Evolutionary conservation across 441 rosid species (phyloP).

Genomic region (Aleurites moluccanus): DNA sequence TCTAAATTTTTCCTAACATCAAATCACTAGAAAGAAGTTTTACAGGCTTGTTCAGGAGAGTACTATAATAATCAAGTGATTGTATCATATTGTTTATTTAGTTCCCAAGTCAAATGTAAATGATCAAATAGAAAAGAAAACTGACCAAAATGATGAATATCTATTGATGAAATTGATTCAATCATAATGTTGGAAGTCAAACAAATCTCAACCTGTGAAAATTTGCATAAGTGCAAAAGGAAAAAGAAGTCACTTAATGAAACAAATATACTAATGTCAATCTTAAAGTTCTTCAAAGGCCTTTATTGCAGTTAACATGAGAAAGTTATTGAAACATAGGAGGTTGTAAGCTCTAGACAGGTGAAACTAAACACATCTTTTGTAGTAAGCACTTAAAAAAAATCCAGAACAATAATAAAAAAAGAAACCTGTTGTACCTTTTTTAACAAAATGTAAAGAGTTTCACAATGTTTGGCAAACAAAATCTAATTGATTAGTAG

Average conservation of each 20-base stretch:
- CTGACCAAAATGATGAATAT: conserved; percentile 89
- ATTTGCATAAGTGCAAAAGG: conserved; percentile 29
- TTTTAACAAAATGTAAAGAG: not conserved
- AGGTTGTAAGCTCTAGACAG: not conserved
- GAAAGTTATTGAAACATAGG: not conserved
- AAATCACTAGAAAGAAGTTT: not conserved
- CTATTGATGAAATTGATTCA: conserved; percentile 69
- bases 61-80: not conserved
- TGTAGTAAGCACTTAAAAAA: not conserved
- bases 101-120: not conserved
- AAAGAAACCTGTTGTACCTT: no score
- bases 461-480: not conserved
- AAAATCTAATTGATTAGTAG: not conserved
- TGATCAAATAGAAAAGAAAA: conserved; percentile 14
- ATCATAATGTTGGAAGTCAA: conserved; percentile 91
- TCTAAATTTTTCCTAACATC: no score
- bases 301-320: not conserved
- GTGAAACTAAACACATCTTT: not conserved
- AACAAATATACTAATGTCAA: not conserved
- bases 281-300: not conserved
- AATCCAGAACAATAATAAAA: not conserved
- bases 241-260: not conserved
- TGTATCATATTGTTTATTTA: not conserved
- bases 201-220: conserved; percentile 90
- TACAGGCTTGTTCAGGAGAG: not conserved